Evolutionary conservation across 768 basidiomycete genomes (phyloP).

Genomic region (Termitomyces heimii): DNA sequence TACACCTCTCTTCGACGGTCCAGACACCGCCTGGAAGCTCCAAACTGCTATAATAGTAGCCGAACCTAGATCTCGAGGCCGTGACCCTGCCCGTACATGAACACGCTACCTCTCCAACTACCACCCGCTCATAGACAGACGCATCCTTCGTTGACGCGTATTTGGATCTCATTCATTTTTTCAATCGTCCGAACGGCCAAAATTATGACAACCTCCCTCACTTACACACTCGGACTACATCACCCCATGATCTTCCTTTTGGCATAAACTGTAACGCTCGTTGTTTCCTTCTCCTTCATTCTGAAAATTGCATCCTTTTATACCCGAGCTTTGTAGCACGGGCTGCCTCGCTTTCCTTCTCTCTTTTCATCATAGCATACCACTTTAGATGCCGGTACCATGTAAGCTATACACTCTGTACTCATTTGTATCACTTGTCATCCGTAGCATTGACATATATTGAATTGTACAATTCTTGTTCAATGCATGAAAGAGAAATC

Average conservation of each 20-base stretch:
- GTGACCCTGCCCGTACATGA: slow-evolving; percentile 31
- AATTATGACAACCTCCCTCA: slow-evolving; percentile 8
- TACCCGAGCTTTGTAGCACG: neutral
- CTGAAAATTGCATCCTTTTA: slow-evolving; percentile 4
- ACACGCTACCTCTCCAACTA: slow-evolving; percentile 16
- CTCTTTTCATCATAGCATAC: slow-evolving; percentile 10
- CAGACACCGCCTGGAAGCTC: neutral
- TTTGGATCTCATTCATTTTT: neutral
- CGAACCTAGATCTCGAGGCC: slow-evolving; percentile 31
- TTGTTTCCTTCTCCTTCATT: neutral
- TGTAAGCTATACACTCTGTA: slow-evolving; percentile 16
- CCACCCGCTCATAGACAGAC: slow-evolving; percentile 8
- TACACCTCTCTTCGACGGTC: slow-evolving; percentile 14
- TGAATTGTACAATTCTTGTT: neutral
- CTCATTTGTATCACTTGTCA: slow-evolving; percentile 14
- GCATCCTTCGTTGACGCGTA: slow-evolving; percentile 2
- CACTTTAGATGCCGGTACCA: slow-evolving; percentile 16
- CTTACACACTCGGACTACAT: slow-evolving; percentile 6
- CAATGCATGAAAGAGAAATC: neutral
- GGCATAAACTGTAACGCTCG: slow-evolving; percentile 3
- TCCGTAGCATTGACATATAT: slow-evolving; percentile 1
- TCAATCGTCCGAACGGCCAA: slow-evolving; percentile 1
- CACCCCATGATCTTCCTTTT: slow-evolving; percentile 5
- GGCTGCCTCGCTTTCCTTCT: neutral
- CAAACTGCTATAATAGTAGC: slow-evolving; percentile 1